Conservation (phyloP, 1,139 yeast genomes). For the Groenewaldozyma sp. region DNA sequence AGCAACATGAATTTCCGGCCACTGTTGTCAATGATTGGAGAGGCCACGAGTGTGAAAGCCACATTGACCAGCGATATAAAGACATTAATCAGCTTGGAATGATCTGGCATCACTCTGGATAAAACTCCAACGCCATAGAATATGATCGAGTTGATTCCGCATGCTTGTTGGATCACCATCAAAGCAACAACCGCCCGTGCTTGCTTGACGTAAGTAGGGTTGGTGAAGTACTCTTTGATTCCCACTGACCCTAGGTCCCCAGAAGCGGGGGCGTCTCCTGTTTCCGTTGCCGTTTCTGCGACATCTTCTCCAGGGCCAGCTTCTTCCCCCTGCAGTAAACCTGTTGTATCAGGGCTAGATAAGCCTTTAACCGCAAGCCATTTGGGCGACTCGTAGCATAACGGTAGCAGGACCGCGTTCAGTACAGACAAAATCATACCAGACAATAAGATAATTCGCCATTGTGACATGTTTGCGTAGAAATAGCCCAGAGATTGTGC, state of each 20-base stretch:
- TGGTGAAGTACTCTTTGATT: slow-evolving; percentile 39
- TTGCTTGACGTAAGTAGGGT: slow-evolving; percentile 47
- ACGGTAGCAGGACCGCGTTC: slow-evolving; percentile 39
- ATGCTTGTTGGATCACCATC: slow-evolving; percentile 80
- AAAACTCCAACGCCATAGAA: slow-evolving; percentile 87
- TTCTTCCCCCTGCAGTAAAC: slow-evolving; percentile 29
- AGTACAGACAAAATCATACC: slow-evolving; percentile 48
- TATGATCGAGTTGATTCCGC: slow-evolving; percentile 86
- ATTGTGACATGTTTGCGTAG: slow-evolving; percentile 55
- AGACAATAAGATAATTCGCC: slow-evolving; percentile 60
- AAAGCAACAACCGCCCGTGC: slow-evolving; percentile 61
- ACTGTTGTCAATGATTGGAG: slow-evolving; percentile 58
- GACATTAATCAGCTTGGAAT: slow-evolving; percentile 64
- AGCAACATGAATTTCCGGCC: slow-evolving; percentile 73
- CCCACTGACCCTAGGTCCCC: slow-evolving; percentile 8
- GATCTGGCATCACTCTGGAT: slow-evolving; percentile 55
- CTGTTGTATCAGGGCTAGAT: slow-evolving; percentile 30
- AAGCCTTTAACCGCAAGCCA: slow-evolving; percentile 48
- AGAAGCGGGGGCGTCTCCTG: slow-evolving; percentile 3
- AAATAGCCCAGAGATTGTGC: slow-evolving; percentile 66
- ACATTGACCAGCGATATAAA: slow-evolving; percentile 66
- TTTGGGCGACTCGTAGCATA: slow-evolving; percentile 72
- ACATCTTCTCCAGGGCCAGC: slow-evolving; percentile 1
- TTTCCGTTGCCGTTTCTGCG: slow-evolving; percentile 4
- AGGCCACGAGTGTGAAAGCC: slow-evolving; percentile 60